phyloP scores from a whole-genome alignment of 495 filamentous ascomycete species.

The Penicillium soppii region DNA sequence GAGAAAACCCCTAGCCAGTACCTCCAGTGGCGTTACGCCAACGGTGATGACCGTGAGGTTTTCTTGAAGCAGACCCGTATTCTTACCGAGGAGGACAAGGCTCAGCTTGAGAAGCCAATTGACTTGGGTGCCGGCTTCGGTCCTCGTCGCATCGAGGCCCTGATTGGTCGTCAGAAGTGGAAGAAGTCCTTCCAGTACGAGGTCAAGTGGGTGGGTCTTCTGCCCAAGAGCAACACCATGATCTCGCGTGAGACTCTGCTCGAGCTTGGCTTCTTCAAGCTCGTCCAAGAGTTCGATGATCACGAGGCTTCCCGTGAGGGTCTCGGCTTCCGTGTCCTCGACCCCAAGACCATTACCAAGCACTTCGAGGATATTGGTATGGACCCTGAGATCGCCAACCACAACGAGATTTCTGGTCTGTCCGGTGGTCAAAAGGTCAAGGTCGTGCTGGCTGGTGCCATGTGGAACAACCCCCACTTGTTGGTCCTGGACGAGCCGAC shows the following conservation, averaged over 20 bases:
- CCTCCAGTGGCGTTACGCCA: conserved; percentile 96
- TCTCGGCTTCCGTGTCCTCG: conserved; percentile 88
- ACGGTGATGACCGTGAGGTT: conserved; percentile 96
- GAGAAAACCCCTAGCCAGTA: conserved; percentile 99
- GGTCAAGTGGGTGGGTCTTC: conserved; percentile 84
- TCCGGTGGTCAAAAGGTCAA: conserved; percentile 99
- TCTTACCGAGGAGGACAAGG: conserved; percentile 78
- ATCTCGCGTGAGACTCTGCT: conserved; percentile 91
- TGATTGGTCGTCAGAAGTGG: conserved; percentile 96
- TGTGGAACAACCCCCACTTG: conserved; percentile 99
- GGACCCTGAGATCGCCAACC: conserved; percentile 96
- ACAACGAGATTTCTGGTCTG: conserved; percentile 96
- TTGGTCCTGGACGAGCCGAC: conserved; percentile 98
- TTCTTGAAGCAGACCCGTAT: conserved; percentile 95
- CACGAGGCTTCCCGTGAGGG: conserved; percentile 97
- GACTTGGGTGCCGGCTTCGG: conserved; percentile 82
- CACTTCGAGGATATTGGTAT: conserved; percentile 97
- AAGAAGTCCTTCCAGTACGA: conserved; percentile 99
- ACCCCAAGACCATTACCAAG: conserved; percentile 91
- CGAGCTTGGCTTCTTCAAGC: conserved; percentile 82
- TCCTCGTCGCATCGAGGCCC: conserved; percentile 72
- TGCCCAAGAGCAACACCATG: conserved; percentile 90
- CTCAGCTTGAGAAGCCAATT: conserved; percentile 85
- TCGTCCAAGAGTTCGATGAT: conserved; percentile 97
- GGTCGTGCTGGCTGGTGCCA: conserved; percentile 94